Percentiles rank a stretch among this genome's conserved stretches.
phyloP scores from a whole-genome alignment of 495 filamentous ascomycete genomes.

The Neurospora sp. region DNA sequence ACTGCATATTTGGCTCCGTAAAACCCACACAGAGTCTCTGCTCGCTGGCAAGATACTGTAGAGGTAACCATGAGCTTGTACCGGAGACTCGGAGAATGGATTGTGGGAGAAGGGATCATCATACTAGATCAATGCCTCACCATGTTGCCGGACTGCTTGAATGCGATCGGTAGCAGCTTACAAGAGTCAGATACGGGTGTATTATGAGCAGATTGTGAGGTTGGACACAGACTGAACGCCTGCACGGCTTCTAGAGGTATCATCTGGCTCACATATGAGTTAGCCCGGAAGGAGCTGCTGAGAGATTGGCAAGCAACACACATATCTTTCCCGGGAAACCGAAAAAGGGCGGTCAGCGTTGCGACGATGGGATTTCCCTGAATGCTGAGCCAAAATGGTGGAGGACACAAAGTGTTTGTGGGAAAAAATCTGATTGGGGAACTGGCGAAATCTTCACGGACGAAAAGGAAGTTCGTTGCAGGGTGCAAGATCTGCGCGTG shows the following conservation, averaged over 20 bases:
- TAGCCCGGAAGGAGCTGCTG: background rate
- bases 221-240: background rate
- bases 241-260: background rate
- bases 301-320: background rate
- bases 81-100: background rate
- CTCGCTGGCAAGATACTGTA: background rate
- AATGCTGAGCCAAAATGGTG: background rate
- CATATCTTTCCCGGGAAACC: background rate
- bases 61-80: background rate
- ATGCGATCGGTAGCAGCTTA: background rate
- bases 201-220: background rate
- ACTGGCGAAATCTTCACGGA: background rate
- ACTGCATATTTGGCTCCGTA: background rate
- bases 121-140: background rate
- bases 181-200: background rate
- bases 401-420: background rate
- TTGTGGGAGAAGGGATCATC: background rate
- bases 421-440: background rate
- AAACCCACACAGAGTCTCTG: background rate
- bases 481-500: conserved; percentile 25
- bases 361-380: background rate
- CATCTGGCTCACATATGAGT: background rate
- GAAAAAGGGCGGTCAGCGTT: background rate
- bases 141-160: background rate
- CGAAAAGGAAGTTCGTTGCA: conserved; percentile 2